Percentiles rank a stretch among this genome's conserved stretches.
Conservation (phyloP, 371 early-diverging fungal genomes). For the Zychaea mexicana region DNA sequence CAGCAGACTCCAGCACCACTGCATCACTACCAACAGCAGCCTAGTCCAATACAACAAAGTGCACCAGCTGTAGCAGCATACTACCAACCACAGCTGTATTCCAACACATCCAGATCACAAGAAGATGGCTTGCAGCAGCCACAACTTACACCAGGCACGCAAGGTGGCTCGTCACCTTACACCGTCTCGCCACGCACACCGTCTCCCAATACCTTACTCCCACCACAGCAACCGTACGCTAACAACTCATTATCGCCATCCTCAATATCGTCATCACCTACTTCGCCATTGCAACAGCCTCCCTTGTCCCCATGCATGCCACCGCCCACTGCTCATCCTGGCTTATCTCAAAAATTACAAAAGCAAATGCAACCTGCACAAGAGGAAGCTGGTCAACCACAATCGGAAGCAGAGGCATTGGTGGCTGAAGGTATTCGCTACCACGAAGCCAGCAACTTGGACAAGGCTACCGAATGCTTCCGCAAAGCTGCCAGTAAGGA, state of each 20-base stretch:
- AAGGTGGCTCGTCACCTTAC: constrained; percentile 1
- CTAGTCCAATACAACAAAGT: background rate
- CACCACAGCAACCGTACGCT: constrained; percentile 13
- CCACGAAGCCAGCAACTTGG: constrained; percentile 70
- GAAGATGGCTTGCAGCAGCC: background rate
- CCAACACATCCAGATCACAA: background rate
- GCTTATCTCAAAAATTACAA: constrained; percentile 3
- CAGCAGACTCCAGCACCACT: too few species aligned
- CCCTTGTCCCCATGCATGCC: constrained; percentile 12
- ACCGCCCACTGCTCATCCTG: constrained; percentile 9
- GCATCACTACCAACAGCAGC: too few species aligned
- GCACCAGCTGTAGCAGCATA: background rate
- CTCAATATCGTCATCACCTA: background rate
- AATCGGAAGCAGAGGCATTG: constrained; percentile 21
- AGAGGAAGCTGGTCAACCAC: background rate
- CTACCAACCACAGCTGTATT: constrained; percentile 1
- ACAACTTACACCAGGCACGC: constrained; percentile 6
- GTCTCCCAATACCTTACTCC: constrained; percentile 20
- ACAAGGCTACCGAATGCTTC: constrained; percentile 70
- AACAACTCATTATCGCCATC: background rate
- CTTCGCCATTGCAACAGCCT: background rate
- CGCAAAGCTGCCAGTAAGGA: constrained; percentile 64
- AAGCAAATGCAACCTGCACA: background rate
- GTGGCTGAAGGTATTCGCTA: constrained; percentile 43
- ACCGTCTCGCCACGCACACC: constrained; percentile 17